These are phyloP conservation scores for Bacidia rubella DNA, from an alignment of 495 filamentous ascomycete species.

Conservation along the genomic window DNA sequence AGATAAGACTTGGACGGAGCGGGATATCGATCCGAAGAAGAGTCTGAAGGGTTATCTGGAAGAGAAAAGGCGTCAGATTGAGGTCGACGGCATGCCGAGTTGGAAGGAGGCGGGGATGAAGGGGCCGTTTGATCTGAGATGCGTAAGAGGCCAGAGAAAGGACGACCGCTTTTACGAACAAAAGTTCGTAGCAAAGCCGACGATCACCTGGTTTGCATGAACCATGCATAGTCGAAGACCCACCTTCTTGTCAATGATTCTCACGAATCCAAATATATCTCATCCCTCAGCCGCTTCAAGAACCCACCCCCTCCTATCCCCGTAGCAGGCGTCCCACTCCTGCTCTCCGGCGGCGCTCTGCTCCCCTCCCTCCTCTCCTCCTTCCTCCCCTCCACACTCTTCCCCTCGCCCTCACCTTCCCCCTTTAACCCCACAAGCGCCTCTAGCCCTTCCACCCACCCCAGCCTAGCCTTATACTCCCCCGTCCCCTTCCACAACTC, in stretches of 20 bases:
- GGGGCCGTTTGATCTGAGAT: not conserved
- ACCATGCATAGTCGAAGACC: too few species aligned
- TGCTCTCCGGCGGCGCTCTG: slow-evolving; percentile 16
- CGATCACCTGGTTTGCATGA: too few species aligned
- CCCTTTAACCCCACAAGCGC: slow-evolving; percentile 38
- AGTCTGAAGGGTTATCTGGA: slow-evolving; percentile 8
- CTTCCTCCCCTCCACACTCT: slow-evolving; percentile 27
- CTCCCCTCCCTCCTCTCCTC: slow-evolving; percentile 5
- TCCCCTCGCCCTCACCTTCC: slow-evolving; percentile 9
- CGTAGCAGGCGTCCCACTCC: slow-evolving; percentile 15
- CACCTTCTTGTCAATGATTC: too few species aligned
- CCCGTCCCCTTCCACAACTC: slow-evolving; percentile 82
- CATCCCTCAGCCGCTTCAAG: slow-evolving; percentile 63
- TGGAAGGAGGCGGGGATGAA: slow-evolving; percentile 11
- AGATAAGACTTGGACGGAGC: slow-evolving; percentile 7
- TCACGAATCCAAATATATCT: slow-evolving; percentile 44
- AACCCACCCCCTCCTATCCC: slow-evolving; percentile 54
- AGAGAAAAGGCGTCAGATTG: slow-evolving; percentile 12
- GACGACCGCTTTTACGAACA: not conserved
- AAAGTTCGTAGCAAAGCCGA: not conserved
- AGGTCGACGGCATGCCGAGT: slow-evolving; percentile 11
- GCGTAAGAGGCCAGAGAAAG: not conserved
- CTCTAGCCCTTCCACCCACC: slow-evolving; percentile 68
- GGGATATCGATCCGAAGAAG: slow-evolving; percentile 7
- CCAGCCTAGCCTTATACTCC: slow-evolving; percentile 72